Evolutionary conservation across 768 basidiomycete species (phyloP).

Genomic region (Termitomyces sp.): DNA sequence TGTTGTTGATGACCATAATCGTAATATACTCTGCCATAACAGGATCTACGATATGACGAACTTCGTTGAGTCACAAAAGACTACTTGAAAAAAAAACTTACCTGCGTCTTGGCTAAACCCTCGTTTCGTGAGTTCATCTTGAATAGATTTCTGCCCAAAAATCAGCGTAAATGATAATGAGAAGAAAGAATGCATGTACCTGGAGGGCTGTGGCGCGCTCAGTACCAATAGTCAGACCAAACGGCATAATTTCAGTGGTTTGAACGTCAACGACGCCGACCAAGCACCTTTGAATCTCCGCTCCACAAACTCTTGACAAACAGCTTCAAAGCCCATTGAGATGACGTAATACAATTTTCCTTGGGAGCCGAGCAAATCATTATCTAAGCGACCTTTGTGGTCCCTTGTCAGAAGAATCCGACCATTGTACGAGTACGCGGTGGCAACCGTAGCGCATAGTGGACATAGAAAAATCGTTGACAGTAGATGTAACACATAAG

Average conservation of each 20-base stretch:
- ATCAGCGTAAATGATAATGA: neutral
- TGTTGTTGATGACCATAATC: slow-evolving; percentile 93
- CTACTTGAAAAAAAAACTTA: slow-evolving; percentile 26
- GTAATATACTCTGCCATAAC: slow-evolving; percentile 95
- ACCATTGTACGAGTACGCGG: too few species aligned
- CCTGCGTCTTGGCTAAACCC: slow-evolving; percentile 75
- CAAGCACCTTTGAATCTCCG: slow-evolving; percentile 26
- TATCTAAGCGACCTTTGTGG: too few species aligned
- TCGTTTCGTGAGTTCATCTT: slow-evolving; percentile 72
- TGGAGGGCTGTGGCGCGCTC: slow-evolving; percentile 70
- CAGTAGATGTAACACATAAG: too few species aligned
- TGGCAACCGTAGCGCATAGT: too few species aligned
- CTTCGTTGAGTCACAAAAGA: neutral
- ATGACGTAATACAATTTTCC: slow-evolving; percentile 21
- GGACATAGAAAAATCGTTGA: too few species aligned
- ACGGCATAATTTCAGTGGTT: slow-evolving; percentile 45
- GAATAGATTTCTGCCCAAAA: slow-evolving; percentile 58
- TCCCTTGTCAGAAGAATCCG: too few species aligned
- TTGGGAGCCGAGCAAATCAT: slow-evolving; percentile 11
- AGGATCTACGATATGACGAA: slow-evolving; percentile 46
- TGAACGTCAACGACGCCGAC: slow-evolving; percentile 21
- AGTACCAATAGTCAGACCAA: slow-evolving; percentile 74
- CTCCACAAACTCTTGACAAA: slow-evolving; percentile 11
- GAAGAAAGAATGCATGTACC: slow-evolving; percentile 29
- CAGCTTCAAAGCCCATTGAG: neutral